These are phyloP conservation scores for Porodaedalea pini DNA, from an alignment of 1,284 basidiomycete genomes.

Conservation along the genomic window DNA sequence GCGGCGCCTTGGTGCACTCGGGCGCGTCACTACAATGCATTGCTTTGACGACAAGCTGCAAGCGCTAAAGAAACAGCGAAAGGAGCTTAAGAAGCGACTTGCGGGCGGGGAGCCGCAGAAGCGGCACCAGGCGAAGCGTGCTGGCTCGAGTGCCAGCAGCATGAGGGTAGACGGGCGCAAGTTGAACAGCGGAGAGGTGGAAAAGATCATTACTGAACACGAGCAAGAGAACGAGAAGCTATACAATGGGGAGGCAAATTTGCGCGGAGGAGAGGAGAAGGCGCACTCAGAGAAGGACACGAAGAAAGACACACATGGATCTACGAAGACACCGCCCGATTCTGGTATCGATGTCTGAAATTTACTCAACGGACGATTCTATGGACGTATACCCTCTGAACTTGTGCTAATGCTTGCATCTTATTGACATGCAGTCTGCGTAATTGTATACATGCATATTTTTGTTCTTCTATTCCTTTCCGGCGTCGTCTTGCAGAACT, in stretches of 20 bases:
- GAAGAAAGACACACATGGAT: not conserved
- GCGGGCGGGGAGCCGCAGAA: constrained; percentile 18
- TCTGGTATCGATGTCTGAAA: constrained; percentile 13
- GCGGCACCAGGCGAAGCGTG: not conserved
- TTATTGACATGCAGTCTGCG: no score
- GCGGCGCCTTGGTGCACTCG: constrained; percentile 32
- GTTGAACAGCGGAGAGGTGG: constrained; percentile 19
- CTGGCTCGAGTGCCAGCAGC: constrained; percentile 19
- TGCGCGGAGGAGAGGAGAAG: not conserved
- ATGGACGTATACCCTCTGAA: no score
- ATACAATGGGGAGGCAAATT: not conserved
- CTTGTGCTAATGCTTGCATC: no score
- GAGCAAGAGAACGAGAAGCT: constrained; percentile 13
- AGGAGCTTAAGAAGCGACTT: constrained; percentile 26
- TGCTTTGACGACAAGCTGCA: constrained; percentile 27
- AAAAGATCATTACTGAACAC: constrained; percentile 13
- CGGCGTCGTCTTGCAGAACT: constrained; percentile 20
- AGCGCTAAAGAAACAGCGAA: constrained; percentile 31
- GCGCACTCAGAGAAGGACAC: not conserved
- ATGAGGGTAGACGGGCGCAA: constrained; percentile 14
- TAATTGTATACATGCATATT: no score
- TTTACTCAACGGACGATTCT: not conserved
- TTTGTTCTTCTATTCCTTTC: not conserved
- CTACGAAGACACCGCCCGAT: not conserved
- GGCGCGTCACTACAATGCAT: constrained; percentile 32